Conservation (phyloP, 106 monocot genomes). For the Xerophyta viscosa region DNA sequence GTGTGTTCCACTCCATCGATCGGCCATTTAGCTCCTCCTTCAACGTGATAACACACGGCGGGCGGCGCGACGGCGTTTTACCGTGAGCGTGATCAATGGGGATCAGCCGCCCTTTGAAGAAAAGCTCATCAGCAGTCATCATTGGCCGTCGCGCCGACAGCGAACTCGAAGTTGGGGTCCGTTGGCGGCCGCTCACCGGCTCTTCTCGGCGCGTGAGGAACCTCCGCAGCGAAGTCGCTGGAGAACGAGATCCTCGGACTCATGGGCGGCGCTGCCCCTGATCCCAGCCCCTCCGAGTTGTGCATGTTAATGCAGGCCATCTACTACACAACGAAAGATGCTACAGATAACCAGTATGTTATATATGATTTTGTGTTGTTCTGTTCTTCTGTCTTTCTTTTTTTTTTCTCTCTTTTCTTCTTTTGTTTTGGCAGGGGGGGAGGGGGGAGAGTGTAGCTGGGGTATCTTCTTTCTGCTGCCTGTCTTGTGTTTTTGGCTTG, state of each 20-base stretch:
- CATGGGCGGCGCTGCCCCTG: constrained; percentile 12
- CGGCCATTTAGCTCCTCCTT: constrained; percentile 44
- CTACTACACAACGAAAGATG: background rate
- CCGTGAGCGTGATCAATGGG: too few relatives aligned
- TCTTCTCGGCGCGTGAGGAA: constrained; percentile 11
- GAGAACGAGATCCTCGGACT: constrained; percentile 79
- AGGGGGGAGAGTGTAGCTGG: too few relatives aligned
- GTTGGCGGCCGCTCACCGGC: background rate
- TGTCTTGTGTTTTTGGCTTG: too few relatives aligned
- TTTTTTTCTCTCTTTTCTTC: too few relatives aligned
- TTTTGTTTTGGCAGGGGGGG: too few relatives aligned
- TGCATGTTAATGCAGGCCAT: constrained; percentile 72
- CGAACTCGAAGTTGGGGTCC: constrained; percentile 63
- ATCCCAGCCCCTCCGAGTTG: constrained; percentile 19
- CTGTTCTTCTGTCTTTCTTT: too few relatives aligned
- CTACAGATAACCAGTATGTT: too few relatives aligned
- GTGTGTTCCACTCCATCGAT: background rate
- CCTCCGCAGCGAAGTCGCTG: constrained; percentile 53
- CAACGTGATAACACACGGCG: constrained; percentile 25
- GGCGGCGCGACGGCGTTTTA: background rate
- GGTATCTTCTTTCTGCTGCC: too few relatives aligned
- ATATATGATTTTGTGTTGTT: too few relatives aligned
- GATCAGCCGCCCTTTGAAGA: constrained; percentile 58
- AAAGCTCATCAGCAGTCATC: constrained; percentile 75
- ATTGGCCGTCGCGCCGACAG: constrained; percentile 47